Evolutionary conservation across 73 alveolate genomes (phyloP), one percentile per base, ranked within the genome.

Genomic region (Paramecium octaurelia): DNA sequence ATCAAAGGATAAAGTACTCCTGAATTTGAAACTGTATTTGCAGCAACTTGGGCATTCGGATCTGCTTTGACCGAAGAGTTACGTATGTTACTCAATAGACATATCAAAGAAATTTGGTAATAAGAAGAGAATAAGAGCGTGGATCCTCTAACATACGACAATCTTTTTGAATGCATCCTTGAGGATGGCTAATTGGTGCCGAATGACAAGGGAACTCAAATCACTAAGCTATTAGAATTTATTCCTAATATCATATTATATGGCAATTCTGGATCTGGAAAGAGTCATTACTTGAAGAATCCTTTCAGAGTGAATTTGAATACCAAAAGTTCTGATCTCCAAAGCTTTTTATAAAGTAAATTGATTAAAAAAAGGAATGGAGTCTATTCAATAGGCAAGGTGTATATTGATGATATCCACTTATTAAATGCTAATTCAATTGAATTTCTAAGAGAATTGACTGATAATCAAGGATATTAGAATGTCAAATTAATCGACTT

Each of bases 11-110:
- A 31, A 8, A 12, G 60, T 8, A 73, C 57, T 3, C 21, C 24
- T 12, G 87, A 73, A 36, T 73, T 36, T 34, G 60, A 73, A 34
- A 1, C 59, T 73, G 59, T 73, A 34, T 36, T 29, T 73, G 87
- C 87, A 29, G 87, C 87, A 16, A 34, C 57, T 10, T 36, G 57
- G 59, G 87, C 87, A 35, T 73, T 73, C 20, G 87, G 87, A 36
- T 34, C 87, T 29, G 60, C 57, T 3, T 73, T 73, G 18, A 10
- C 40, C 12, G 57, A 21, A 4, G 87, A 73, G n/a, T 9, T 14
- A 11, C 38, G 24, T 11, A 12, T 36, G 21, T 73, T 73, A 40
- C 34, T 73, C 4, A 73, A 73, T 73, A 34, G 87, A 73, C 59
- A 73, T 36, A 73, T 73, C 5, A 73, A 40, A 73, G 87, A 73